Base-by-base conservation (phyloP, 306 rosid genomes). In the Glycine latifolia region DNA sequence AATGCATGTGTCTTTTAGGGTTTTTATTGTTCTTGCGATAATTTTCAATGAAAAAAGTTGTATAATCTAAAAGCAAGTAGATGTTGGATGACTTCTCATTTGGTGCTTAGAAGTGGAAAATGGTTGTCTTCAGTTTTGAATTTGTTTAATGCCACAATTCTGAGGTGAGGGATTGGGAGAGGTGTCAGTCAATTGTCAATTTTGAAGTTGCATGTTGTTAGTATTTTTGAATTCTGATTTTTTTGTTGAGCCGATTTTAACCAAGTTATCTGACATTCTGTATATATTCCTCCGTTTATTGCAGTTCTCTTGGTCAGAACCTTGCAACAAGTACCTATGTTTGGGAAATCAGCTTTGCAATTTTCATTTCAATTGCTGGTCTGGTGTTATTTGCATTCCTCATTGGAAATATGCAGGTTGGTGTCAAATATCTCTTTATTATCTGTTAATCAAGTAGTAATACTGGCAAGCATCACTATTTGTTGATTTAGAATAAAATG, bases 351-450 rank as follows among this genome's bases (percentile, higher is more conserved):
- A 83, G 86, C 86, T 92, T 94, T 83, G 98, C 98, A 59, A 93
- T 94, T 87, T 94, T 89, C 88, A 91, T 94, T 86, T 91, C 97
- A 79, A 89, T 94, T 8, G 74, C 90, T 65, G 98, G 98, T 72
- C 83, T 94, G 90, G 97, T 94, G 16, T 70, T 94, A 77, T 94
- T 94, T 86, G 89, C 97, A 62, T 89, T 93, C 78, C 97, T 94
- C 79, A 92, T 94, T 3, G 97, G 98, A 76, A 94, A 94, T 82
- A 89, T 94, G 97, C 97, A 92, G 98, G 98, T 94, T 85, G 79
- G 96, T 88, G 43, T 71, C 33, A 26, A 68, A 53, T 16, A 67
- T 81, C 66, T 67, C 17, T 35, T 7, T 12, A 56, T 2, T 11
- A 73, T 77, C 49, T 52, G 62, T 71, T 68, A 54, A 65, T 73